Evolutionary conservation across 257 asterid species (phyloP), one percentile per base, ranked within the genome.

Genomic region (Solanum tarijense): DNA sequence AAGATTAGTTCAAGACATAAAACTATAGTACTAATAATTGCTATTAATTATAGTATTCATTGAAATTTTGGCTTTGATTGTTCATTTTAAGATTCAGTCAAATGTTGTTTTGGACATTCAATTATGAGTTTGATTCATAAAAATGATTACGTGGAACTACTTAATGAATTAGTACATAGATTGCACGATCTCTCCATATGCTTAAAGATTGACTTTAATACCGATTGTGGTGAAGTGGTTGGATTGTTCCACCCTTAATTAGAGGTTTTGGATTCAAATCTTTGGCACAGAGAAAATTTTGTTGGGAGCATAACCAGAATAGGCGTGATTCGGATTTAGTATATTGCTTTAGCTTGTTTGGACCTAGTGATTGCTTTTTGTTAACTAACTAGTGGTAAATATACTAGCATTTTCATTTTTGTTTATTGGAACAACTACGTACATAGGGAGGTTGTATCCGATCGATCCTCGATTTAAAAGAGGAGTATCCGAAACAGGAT

Each of bases 241-340:
- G 21, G 0, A 48, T 48, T 48, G 58, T 6, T 48, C 0, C 1
- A 5, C 1, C 21, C 1, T 48, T 48, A 48, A 48, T 48, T 13
- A 14, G 7, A 48, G 7, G 0, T 48, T 48, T 48, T 0, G 1
- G 2, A 14, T 48, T 14, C 1, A 48, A 48, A 6, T 0, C 1
- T 4, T 46, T 46, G 55, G 1, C 0, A 46, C 0, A 48, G 3
- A 48, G 3, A 46, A 46, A 46, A 46, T 1, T 46, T 1, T 46
- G 1, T 13, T 46, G 21, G 2, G 0, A 48, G 8, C 20, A 0
- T 14, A 6, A 46, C 58, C 6, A 2, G 0, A 48, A 48, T 48
- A 2, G 7, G 21, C 21, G 3, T 7, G 3, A 48, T 48, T 48
- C 21, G 3, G 0, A 13, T 14, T 14, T 48, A 16, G 8, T 14